These are phyloP conservation scores for Sanguinoderma infundibulare DNA, from an alignment of 1,284 basidiomycete genomes.

Conservation along the genomic window DNA sequence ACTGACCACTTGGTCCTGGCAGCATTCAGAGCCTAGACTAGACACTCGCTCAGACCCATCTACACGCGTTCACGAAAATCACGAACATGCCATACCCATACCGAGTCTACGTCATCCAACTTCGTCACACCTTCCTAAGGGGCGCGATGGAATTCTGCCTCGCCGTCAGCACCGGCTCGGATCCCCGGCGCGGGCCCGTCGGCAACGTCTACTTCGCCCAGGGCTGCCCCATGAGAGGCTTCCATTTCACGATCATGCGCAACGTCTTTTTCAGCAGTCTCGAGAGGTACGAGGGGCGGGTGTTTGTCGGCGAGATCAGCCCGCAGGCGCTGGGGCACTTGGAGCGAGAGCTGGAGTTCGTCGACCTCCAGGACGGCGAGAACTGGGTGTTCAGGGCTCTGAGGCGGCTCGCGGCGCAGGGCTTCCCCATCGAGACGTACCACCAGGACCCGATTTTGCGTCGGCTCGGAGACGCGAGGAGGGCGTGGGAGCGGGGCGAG, in stretches of 20 bases:
- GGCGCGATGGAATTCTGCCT: not conserved
- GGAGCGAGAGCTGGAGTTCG: not conserved
- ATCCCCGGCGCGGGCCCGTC: not conserved
- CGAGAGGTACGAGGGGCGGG: constrained; percentile 8
- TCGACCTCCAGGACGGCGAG: constrained; percentile 8
- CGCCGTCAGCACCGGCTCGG: not conserved
- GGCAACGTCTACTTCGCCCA: constrained; percentile 16
- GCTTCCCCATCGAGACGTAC: not conserved
- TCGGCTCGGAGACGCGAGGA: not conserved
- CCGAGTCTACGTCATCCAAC: not conserved
- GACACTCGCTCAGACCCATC: not conserved
- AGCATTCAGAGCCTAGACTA: not conserved
- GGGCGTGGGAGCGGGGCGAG: constrained; percentile 11
- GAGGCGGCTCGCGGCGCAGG: constrained; percentile 15
- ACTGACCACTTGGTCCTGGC: not conserved
- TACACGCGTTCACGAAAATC: not conserved
- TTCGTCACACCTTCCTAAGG: not conserved
- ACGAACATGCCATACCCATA: not conserved
- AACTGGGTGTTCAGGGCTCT: constrained; percentile 19
- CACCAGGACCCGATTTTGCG: not conserved
- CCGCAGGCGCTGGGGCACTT: not conserved
- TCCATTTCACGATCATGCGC: not conserved
- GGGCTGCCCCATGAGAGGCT: constrained; percentile 11
- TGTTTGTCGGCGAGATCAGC: constrained; percentile 9
- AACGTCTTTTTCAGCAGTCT: constrained; percentile 4